Percentiles rank a stretch among this genome's conserved stretches.
Evolutionary conservation across 1,284 basidiomycete genomes (phyloP).

Genomic region (Melanopsichium pennsylvanicum): DNA sequence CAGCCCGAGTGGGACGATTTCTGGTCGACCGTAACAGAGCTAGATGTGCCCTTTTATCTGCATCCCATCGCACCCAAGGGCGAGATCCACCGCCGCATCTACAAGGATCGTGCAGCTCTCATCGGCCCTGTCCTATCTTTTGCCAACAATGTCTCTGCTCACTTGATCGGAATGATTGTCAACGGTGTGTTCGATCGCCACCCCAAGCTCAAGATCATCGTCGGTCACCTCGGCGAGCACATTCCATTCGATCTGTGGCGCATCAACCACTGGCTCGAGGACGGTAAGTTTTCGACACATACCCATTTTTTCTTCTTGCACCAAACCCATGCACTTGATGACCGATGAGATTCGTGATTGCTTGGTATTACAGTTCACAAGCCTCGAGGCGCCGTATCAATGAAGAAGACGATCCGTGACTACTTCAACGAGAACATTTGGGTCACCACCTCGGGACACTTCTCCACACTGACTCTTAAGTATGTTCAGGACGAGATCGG

Average conservation of each 20-base stretch:
- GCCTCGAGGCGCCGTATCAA: constrained; percentile 47
- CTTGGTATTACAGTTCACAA: constrained; percentile 58
- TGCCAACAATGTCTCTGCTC: constrained; percentile 64
- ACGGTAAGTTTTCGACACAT: constrained; percentile 41
- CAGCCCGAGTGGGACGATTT: constrained; percentile 51
- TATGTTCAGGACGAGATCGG: constrained; percentile 56
- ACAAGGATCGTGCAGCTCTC: constrained; percentile 62
- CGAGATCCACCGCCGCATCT: constrained; percentile 58
- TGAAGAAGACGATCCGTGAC: constrained; percentile 53
- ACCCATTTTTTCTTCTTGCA: background rate
- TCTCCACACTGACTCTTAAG: constrained; percentile 52
- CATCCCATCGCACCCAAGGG: constrained; percentile 65
- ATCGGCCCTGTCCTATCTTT: constrained; percentile 64
- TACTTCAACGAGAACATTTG: constrained; percentile 61
- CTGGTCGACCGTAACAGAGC: constrained; percentile 63
- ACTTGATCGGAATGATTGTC: constrained; percentile 64
- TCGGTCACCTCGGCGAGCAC: constrained; percentile 66
- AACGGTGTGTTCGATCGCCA: constrained; percentile 66
- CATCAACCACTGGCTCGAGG: constrained; percentile 65
- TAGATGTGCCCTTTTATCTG: constrained; percentile 65
- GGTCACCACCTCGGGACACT: constrained; percentile 60
- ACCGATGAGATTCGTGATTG: too few relatives aligned
- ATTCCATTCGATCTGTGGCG: constrained; percentile 65
- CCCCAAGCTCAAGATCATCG: constrained; percentile 66
- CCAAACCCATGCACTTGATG: too few relatives aligned